Evolutionary conservation across 768 basidiomycete genomes (phyloP), one percentile per base, ranked within the genome.

Genomic region (Lactarius vividus): DNA sequence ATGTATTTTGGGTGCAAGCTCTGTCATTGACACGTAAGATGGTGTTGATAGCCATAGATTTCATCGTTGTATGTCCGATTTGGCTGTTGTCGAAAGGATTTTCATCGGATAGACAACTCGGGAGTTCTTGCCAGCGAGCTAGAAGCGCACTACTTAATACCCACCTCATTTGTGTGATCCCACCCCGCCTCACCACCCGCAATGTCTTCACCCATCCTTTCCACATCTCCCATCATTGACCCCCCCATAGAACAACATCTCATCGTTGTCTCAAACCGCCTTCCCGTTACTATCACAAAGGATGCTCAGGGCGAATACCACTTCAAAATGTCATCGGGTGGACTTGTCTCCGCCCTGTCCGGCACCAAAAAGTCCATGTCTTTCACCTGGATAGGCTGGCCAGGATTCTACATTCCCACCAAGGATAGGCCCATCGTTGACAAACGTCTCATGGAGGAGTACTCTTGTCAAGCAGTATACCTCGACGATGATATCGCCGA

Each of bases 291-390:
- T 56, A 98, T 98, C 75, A 92, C 82, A 76, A 96, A 94, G 80
- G 96, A 98, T 85, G 88, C 85, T 16, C 79, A 82, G 59, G 95
- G 95, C 75, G 88, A 96, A 76, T 98, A 96, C 78, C 92, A 96
- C 81, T 98, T 97, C 86, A 92, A 96, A 83, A 97, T 98, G 96
- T 96, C 94, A 66, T 96, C 94, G 3, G 97, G 97, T 33, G 97
- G 97, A 62, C 91, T 99, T 67, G 97, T 98, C 69, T 95, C 92
- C 61, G 97, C 97, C 66, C 88, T 99, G 70, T 91, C 91, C 28
- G 96, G 97, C 56, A 96, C 95, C 85, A 99, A 99, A 81, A 98
- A 97, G 80, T 94, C 91, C 40, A 88, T 98, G 84, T 89, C 85
- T 76, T 98, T 99, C 79, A 97, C 94, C 28, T 98, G 96, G 94